Base-by-base conservation (phyloP, 345 rosid genomes). In the Boechera divaricarpa region DNA sequence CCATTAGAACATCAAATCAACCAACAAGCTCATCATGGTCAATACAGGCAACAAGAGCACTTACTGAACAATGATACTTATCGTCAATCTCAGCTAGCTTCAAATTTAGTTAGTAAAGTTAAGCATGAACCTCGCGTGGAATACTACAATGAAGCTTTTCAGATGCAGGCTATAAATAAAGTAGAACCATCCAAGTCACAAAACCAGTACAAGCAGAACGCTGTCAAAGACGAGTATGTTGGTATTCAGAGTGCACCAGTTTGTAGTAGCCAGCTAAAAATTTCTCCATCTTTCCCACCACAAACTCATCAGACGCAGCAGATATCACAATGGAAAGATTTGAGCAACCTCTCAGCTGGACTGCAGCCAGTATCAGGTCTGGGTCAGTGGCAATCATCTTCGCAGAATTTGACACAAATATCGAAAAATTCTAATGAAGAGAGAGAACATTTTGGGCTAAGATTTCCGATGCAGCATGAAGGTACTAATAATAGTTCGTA, bases 81-180 rank as follows among this genome's bases (percentile, higher is more conserved):
- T 80, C 88, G 83, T 74, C 96, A 84, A 72, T 35, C 77, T 72
- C 93, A 85, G 83, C 70, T 68, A 59, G 56, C 77, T 71, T 75
- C 95, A 63, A 89, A 86, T 76, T 81, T 69, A 16, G 78, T 73
- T 56, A 64, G 45, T 80, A 93, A 88, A 77, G 85, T 84, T 65
- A 92, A 95, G 90, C 83, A 42, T 63, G 97, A 91, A 81, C 89
- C 93, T 67, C 87, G 79, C 33, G 60, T 77, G 69, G 93, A 88
- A 77, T 86, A 69, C 70, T 84, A 76, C 69, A 83, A 75, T 48
- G 88, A 81, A 68, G 69, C 81, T 75, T 62, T 88, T 71, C 88
- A 78, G 71, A 66, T 84, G 48, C 90, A 85, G 83, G 80, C 83
- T 76, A 45, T 87, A 38, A 91, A 87, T 39, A 85, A 79, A 66